A percentile compares a stretch with the other conserved stretches of the same genome.
These are phyloP conservation scores for Tetrahymena elliotti DNA, from an alignment of 73 alveolate genomes.

Conservation along the genomic window DNA sequence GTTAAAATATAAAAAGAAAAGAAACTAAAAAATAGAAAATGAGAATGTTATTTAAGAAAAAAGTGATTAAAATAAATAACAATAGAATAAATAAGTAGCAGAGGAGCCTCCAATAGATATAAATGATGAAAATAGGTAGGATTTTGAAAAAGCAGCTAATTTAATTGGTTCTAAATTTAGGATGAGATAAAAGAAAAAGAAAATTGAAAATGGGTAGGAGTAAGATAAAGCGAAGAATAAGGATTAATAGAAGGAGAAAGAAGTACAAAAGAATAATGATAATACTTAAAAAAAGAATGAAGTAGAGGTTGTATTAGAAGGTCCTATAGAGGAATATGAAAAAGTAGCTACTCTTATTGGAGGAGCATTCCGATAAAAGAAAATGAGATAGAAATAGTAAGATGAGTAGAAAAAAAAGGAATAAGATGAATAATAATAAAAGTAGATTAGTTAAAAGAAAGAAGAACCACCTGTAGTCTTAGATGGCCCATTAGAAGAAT, in stretches of 20 bases:
- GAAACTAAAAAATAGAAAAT: neutral
- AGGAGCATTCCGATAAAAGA: neutral
- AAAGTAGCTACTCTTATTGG: neutral
- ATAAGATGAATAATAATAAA: neutral
- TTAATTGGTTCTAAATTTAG: neutral
- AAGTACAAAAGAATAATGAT: neutral
- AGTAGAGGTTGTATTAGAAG: neutral
- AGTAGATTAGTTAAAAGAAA: neutral
- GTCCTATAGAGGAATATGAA: neutral
- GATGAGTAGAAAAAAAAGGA: neutral
- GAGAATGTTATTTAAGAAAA: neutral
- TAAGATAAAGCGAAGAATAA: neutral
- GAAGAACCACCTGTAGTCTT: neutral
- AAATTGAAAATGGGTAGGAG: neutral
- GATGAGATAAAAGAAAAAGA: neutral
- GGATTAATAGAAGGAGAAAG: neutral
- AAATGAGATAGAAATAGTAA: neutral
- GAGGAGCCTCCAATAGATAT: neutral
- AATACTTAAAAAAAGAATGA: neutral
- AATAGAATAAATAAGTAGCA: neutral
- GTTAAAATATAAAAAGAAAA: neutral
- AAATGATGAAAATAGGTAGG: neutral
- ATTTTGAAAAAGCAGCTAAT: neutral
- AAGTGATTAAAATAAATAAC: neutral
- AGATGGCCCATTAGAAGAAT: neutral